Percentiles rank a stretch among this genome's conserved stretches.
These are phyloP conservation scores for Scenedesmus sp. DNA, from an alignment of 163 green algal species.

Conservation along the genomic window DNA sequence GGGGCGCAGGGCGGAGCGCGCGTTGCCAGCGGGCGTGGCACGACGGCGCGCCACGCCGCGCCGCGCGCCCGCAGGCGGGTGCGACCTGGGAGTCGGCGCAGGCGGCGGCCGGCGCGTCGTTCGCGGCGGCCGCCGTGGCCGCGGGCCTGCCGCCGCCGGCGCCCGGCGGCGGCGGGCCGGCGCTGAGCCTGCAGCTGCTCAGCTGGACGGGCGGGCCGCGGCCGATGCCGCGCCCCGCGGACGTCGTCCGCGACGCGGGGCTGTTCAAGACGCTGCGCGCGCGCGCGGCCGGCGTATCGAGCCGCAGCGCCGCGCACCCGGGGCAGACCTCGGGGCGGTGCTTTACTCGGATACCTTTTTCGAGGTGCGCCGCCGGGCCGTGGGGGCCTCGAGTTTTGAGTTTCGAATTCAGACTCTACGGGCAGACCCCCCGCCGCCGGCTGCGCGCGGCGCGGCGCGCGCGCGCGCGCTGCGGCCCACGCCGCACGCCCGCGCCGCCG, in stretches of 20 bases:
- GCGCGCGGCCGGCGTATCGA: neutral
- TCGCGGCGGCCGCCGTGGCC: neutral
- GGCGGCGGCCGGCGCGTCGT: neutral
- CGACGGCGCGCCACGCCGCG: neutral
- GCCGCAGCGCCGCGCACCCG: conserved; percentile 5
- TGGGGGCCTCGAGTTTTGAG: no score
- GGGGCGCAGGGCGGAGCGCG: no score
- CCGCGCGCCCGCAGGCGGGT: neutral
- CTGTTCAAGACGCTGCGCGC: conserved; percentile 25
- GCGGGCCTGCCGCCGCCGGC: neutral
- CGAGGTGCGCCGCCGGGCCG: neutral
- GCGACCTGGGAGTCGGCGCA: conserved; percentile 23
- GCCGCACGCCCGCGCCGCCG: no score
- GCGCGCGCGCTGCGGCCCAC: no score
- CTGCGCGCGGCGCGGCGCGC: no score
- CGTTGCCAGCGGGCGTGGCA: neutral
- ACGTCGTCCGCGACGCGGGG: conserved; percentile 19
- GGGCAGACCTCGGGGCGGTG: conserved; percentile 8
- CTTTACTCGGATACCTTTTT: conserved; percentile 28
- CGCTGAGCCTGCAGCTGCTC: conserved; percentile 13
- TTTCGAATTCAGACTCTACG: no score
- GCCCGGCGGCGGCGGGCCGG: neutral
- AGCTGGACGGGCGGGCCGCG: conserved; percentile 21
- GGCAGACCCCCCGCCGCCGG: no score
- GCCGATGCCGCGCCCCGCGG: conserved; percentile 1